Evolutionary conservation across 2,329 filamentous ascomycete genomes (phyloP).

Genomic region (Paraphoma chrysanthemicola): DNA sequence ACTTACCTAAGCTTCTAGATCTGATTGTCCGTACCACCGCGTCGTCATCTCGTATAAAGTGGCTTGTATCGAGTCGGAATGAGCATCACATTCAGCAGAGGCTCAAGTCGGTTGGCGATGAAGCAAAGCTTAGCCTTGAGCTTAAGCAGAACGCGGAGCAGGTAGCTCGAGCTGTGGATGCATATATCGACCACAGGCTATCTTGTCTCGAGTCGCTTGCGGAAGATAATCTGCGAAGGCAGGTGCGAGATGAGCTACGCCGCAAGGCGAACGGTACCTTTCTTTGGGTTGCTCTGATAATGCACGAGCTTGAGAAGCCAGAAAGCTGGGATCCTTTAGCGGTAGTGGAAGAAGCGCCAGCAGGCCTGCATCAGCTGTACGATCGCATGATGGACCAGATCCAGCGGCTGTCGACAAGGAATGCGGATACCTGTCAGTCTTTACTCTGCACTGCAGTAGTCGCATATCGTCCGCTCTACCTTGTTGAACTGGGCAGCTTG

Average conservation of each 20-base stretch:
- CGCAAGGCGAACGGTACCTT: slow-evolving; percentile 52
- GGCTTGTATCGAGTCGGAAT: slow-evolving; percentile 25
- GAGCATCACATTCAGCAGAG: slow-evolving; percentile 41
- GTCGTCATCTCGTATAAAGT: slow-evolving; percentile 14
- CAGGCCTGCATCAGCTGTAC: slow-evolving; percentile 49
- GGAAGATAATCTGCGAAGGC: slow-evolving; percentile 44
- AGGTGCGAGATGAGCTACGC: slow-evolving; percentile 30
- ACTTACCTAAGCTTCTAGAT: slow-evolving; percentile 7
- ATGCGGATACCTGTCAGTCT: slow-evolving; percentile 39
- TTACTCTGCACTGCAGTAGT: slow-evolving; percentile 39
- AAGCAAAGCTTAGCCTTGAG: slow-evolving; percentile 41
- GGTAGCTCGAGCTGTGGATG: slow-evolving; percentile 43
- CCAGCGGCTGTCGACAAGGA: slow-evolving; percentile 21
- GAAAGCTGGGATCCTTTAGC: slow-evolving; percentile 7
- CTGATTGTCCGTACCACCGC: slow-evolving; percentile 2
- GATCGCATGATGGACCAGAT: slow-evolving; percentile 49
- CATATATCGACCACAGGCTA: slow-evolving; percentile 50
- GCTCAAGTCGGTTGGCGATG: slow-evolving; percentile 28
- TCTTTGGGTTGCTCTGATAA: slow-evolving; percentile 34
- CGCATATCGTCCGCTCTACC: slow-evolving; percentile 16
- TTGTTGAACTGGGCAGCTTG: slow-evolving; percentile 14
- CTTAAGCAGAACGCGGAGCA: slow-evolving; percentile 39
- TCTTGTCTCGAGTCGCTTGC: slow-evolving; percentile 24
- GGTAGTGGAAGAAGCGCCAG: slow-evolving; percentile 28
- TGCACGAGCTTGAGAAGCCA: slow-evolving; percentile 35